These are phyloP conservation scores for Botrytis byssoidea DNA, from an alignment of 2,329 filamentous ascomycete species.

Conservation along the genomic window DNA sequence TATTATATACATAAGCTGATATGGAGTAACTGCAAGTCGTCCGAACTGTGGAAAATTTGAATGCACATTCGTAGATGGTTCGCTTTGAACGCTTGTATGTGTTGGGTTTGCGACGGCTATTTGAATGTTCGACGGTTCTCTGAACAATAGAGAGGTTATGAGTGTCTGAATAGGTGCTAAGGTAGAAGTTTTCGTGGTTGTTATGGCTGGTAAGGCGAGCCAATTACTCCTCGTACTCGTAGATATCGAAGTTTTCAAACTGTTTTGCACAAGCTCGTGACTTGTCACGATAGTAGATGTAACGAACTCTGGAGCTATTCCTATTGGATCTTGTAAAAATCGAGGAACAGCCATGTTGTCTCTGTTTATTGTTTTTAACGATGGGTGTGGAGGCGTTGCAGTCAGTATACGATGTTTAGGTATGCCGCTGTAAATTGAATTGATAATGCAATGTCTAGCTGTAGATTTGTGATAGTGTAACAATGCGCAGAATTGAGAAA, in stretches of 20 bases:
- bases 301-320: not conserved
- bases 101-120: not conserved
- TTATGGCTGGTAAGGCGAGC: not conserved
- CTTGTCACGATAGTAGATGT: not conserved
- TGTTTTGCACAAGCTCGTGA: not conserved
- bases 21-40: not conserved
- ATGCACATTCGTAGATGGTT: conserved; percentile 6
- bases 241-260: not conserved
- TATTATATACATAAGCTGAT: conserved; percentile 17
- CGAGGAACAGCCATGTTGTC: not conserved
- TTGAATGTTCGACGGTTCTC: not conserved
- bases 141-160: conserved; percentile 1
- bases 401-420: not conserved
- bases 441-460: conserved; percentile 12
- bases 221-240: not conserved
- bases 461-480: conserved; percentile 7
- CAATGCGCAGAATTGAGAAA: not conserved
- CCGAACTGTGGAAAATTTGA: not conserved
- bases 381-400: not conserved
- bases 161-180: conserved; percentile 4
- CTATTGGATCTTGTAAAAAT: not conserved
- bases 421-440: not conserved
- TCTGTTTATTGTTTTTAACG: not conserved
- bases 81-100: not conserved
- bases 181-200: not conserved